Evolutionary conservation across 2,329 filamentous ascomycete genomes (phyloP).

Genomic region (Nemania diffusa): DNA sequence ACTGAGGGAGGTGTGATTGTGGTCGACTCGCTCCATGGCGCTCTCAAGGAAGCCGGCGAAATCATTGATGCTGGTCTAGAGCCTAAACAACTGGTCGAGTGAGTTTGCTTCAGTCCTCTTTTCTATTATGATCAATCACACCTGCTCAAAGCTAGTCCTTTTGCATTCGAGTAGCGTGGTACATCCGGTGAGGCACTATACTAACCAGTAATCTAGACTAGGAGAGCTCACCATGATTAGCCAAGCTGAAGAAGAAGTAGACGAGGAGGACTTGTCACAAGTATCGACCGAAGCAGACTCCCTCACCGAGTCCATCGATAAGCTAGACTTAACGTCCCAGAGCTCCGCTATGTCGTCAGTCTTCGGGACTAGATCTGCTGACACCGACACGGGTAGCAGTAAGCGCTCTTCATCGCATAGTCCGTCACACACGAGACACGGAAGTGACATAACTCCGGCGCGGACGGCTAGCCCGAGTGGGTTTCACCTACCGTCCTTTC

Average conservation of each 20-base stretch:
- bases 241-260: constrained; percentile 54
- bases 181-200: neutral
- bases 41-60: constrained; percentile 86
- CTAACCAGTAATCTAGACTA: constrained; percentile 57
- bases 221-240: constrained; percentile 80
- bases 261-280: constrained; percentile 48
- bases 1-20: constrained; percentile 73
- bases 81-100: constrained; percentile 83
- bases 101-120: constrained; percentile 46
- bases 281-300: constrained; percentile 40
- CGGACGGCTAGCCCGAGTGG: constrained; percentile 1
- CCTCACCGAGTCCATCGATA: constrained; percentile 52
- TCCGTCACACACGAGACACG: constrained; percentile 43
- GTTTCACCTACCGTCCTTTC: constrained; percentile 40
- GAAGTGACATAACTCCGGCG: neutral
- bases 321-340: constrained; percentile 43
- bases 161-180: neutral
- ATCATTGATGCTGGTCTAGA: constrained; percentile 80
- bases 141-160: neutral
- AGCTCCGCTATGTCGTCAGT: constrained; percentile 56
- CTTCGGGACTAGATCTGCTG: constrained; percentile 45
- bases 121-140: neutral
- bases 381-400: constrained; percentile 17
- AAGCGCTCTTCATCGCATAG: constrained; percentile 50
- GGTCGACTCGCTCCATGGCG: constrained; percentile 82